Evolutionary conservation across 495 filamentous ascomycete species (phyloP).

Genomic region (Cercophora scortea): DNA sequence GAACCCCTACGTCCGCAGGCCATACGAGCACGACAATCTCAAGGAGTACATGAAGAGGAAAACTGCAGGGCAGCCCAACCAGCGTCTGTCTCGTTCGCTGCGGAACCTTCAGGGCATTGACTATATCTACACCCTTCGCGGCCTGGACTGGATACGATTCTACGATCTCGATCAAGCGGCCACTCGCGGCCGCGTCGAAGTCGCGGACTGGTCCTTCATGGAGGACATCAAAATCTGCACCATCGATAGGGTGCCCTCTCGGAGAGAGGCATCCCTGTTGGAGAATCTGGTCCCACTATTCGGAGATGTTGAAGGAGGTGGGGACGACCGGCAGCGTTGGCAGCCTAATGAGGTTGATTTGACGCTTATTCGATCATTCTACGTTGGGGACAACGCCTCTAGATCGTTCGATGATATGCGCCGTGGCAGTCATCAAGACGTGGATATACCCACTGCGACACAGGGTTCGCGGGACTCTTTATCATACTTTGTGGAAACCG

Average conservation of each 20-base stretch:
- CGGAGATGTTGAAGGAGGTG: neutral
- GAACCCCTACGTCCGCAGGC: conserved; percentile 12
- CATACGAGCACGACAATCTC: conserved; percentile 12
- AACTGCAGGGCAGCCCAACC: conserved; percentile 26
- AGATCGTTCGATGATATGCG: conserved; percentile 13
- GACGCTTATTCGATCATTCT: conserved; percentile 16
- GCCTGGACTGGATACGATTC: conserved; percentile 25
- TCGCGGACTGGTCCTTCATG: conserved; percentile 27
- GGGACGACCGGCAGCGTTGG: conserved; percentile 5
- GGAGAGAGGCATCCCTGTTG: conserved; percentile 9
- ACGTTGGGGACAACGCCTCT: conserved; percentile 9
- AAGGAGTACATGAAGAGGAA: conserved; percentile 11
- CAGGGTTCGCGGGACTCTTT: no score
- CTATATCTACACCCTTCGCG: conserved; percentile 28
- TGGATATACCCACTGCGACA: neutral
- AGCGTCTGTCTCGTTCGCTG: conserved; percentile 20
- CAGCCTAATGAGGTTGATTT: conserved; percentile 12
- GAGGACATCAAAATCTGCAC: conserved; percentile 22
- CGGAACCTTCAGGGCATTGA: conserved; percentile 32
- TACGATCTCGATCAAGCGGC: conserved; percentile 19
- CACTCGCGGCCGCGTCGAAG: neutral
- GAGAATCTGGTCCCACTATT: conserved; percentile 18
- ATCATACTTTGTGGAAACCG: neutral
- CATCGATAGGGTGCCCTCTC: conserved; percentile 6
- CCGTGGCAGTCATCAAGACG: conserved; percentile 4